These are phyloP conservation scores for Leishmania major DNA, from an alignment of 208 protist genomes.

Conservation along the genomic window DNA sequence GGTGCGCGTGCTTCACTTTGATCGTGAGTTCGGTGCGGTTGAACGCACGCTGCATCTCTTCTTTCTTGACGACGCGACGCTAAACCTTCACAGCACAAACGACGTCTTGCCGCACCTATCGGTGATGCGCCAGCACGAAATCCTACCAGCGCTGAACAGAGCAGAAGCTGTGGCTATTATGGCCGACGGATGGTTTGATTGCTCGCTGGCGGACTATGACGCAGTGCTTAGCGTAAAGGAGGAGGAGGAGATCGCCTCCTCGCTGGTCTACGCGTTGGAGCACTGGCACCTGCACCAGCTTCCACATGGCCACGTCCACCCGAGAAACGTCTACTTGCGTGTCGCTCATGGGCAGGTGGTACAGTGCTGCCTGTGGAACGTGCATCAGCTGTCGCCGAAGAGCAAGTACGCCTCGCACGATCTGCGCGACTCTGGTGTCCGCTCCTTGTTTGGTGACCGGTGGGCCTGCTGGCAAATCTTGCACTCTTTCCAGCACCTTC, in stretches of 20 bases:
- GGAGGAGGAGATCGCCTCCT: constrained; percentile 50
- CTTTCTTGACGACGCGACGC: constrained; percentile 33
- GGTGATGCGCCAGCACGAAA: constrained; percentile 61
- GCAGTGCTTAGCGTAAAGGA: constrained; percentile 20
- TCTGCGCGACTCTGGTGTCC: constrained; percentile 43
- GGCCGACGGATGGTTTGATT: constrained; percentile 81
- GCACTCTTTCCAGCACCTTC: constrained; percentile 26
- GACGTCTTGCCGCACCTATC: constrained; percentile 65
- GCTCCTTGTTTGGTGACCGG: constrained; percentile 53
- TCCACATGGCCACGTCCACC: constrained; percentile 68
- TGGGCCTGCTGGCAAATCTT: constrained; percentile 67
- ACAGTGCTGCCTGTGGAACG: constrained; percentile 68
- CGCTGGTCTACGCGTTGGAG: constrained; percentile 76
- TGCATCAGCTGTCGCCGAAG: constrained; percentile 40
- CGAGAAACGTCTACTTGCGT: constrained; percentile 76
- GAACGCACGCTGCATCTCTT: constrained; percentile 77
- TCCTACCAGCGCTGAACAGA: constrained; percentile 46
- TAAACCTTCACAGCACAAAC: constrained; percentile 33
- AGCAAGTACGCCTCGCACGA: constrained; percentile 53
- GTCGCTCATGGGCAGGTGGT: constrained; percentile 45
- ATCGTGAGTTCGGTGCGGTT: constrained; percentile 35
- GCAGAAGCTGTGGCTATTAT: constrained; percentile 50
- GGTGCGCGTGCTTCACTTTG: constrained; percentile 64
- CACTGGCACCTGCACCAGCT: constrained; percentile 87
- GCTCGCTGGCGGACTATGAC: constrained; percentile 43